These are phyloP conservation scores for Anthoceros angustus DNA, from an alignment of 225 moss, liverwort and hornwort genomes.

Conservation along the genomic window DNA sequence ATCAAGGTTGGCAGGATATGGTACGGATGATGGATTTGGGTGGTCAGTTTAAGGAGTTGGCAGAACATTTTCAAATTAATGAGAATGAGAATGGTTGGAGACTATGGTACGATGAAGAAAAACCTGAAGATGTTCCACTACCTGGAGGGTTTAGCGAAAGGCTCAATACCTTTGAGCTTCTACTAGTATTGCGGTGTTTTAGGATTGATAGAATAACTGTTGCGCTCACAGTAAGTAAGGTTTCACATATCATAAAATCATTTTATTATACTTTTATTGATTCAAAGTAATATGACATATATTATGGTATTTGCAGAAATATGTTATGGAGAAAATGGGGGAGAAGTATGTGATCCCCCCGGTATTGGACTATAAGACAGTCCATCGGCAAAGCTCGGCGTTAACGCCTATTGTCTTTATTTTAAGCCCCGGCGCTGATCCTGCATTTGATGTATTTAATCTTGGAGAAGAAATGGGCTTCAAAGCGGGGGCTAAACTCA, in stretches of 20 bases:
- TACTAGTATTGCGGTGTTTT: slow-evolving; percentile 63
- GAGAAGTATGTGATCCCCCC: slow-evolving; percentile 82
- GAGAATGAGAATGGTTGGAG: slow-evolving; percentile 49
- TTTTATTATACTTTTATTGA: no score
- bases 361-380: slow-evolving; percentile 51
- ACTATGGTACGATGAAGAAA: slow-evolving; percentile 60
- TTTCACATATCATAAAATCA: no score
- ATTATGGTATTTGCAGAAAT: no score
- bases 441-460: slow-evolving; percentile 93
- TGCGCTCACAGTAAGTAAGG: slow-evolving; percentile 67
- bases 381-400: slow-evolving; percentile 72
- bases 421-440: slow-evolving; percentile 81
- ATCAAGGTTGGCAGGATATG: slow-evolving; percentile 91
- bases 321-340: slow-evolving; percentile 77
- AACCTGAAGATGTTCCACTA: slow-evolving; percentile 41
- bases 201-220: slow-evolving; percentile 79
- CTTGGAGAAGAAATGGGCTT: slow-evolving; percentile 81
- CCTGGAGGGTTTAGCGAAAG: slow-evolving; percentile 45
- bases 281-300: no score
- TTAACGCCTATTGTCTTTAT: slow-evolving; percentile 82
- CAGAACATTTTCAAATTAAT: slow-evolving; percentile 33
- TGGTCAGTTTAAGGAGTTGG: slow-evolving; percentile 24
- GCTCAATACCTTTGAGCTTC: slow-evolving; percentile 44
- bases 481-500: slow-evolving; percentile 66
- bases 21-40: slow-evolving; percentile 34